A percentile compares a stretch with the other conserved stretches of the same genome.
phyloP scores from a whole-genome alignment of 768 basidiomycete genomes.

The Lactarius evosmus region DNA sequence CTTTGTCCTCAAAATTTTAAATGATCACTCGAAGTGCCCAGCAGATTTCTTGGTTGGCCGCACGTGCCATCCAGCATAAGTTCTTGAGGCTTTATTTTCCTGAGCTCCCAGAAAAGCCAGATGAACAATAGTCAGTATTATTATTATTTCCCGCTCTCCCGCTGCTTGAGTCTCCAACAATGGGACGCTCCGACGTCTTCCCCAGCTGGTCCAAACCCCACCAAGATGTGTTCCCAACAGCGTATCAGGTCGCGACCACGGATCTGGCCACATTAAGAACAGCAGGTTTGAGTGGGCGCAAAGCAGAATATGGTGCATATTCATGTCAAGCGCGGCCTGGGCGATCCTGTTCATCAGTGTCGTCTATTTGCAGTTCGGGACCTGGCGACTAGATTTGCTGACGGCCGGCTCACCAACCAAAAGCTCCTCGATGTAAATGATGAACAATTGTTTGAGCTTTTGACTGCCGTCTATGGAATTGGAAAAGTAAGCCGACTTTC shows the following conservation, averaged over 20 bases:
- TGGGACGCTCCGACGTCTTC: neutral
- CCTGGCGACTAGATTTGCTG: constrained; percentile 74
- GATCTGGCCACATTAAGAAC: constrained; percentile 58
- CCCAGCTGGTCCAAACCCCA: constrained; percentile 20
- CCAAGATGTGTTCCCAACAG: constrained; percentile 57
- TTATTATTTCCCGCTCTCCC: neutral
- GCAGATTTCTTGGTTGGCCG: constrained; percentile 86
- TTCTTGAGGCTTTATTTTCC: constrained; percentile 77
- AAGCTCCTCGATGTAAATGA: constrained; percentile 70
- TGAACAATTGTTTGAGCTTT: constrained; percentile 69
- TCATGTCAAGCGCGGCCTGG: neutral
- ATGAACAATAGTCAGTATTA: constrained; percentile 46
- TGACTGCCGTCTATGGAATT: constrained; percentile 77
- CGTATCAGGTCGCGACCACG: constrained; percentile 60
- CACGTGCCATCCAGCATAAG: constrained; percentile 74
- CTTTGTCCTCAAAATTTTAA: neutral
- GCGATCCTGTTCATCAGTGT: neutral
- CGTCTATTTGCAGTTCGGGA: constrained; percentile 55
- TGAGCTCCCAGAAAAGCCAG: constrained; percentile 63
- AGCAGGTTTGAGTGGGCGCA: constrained; percentile 79
- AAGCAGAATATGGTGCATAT: constrained; percentile 80
- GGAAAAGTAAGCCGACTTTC: constrained; percentile 52
- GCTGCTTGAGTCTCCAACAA: constrained; percentile 15
- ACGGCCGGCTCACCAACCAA: constrained; percentile 72
- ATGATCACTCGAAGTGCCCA: constrained; percentile 49